Evolutionary conservation across 768 basidiomycete genomes (phyloP), one percentile per base, ranked within the genome.

Genomic region (Candolleomyces aberdarensis): DNA sequence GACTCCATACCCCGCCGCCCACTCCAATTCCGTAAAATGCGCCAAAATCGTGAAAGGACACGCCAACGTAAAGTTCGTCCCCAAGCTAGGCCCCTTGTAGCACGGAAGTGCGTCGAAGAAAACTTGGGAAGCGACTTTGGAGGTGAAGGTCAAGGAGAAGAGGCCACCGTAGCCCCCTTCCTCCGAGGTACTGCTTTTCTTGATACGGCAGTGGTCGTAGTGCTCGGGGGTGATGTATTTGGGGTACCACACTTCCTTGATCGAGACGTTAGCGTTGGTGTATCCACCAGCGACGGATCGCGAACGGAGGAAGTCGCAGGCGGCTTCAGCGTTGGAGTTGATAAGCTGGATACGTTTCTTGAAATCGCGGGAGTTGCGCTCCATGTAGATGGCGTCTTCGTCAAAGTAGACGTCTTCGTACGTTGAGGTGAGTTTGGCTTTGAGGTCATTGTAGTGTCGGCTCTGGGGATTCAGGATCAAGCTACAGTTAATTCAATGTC

Each of bases 351-450:
- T 82, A 58, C 96, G 92, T 8, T 76, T 79, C 56, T 81, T 75
- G 78, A 96, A 98, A 75, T 97, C 88, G 55, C 96, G 92, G 17
- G 96, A 98, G 75, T 99, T 99, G 65, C 96, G 91, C 71, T 99
- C 96, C 91, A 99, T 91, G 80, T 87, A 96, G 59, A 98, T 85
- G 46, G 92, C 94, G 69, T 99, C 96, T 71, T 95, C 92, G 68
- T 85, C 81, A 65, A 89, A 98, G 76, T 93, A 98, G 22, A 78
- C 76, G 70, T 99, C 96, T 71, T 96, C 92, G 72, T 87, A 98
- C 6, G 71, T 76, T 8, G 76, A 64, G 8, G 74, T 68, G 67
- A 94, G 77, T 51, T 85, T 75, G 0, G 75, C 68, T 67, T 91
- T 93, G 51, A 99, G 83, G 0, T 75, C 62, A 0, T 74, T 55